Conservation (phyloP, 208 protist species). For the Leishmania turanica region DNA sequence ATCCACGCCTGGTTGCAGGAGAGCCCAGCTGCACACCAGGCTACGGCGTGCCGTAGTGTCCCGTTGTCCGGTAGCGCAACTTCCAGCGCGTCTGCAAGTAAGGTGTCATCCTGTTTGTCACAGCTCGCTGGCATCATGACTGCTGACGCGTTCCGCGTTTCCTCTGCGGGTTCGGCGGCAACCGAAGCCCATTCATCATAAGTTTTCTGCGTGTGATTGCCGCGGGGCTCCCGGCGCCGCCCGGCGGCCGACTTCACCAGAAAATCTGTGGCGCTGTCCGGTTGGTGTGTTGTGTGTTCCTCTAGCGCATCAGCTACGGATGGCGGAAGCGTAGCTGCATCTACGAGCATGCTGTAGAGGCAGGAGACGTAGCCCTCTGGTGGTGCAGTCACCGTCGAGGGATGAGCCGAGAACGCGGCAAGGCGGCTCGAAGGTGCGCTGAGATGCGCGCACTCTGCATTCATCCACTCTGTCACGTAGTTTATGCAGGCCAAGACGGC, state of each 20-base stretch:
- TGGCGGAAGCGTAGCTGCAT: conserved; percentile 14
- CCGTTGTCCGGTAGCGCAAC: conserved; percentile 29
- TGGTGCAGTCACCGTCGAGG: neutral
- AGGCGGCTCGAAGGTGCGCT: neutral
- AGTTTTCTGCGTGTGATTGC: neutral
- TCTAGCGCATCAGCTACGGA: conserved; percentile 10
- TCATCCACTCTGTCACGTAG: conserved; percentile 15
- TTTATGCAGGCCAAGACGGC: conserved; percentile 21
- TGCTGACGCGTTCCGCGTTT: neutral
- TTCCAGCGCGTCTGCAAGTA: conserved; percentile 21
- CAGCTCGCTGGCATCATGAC: neutral
- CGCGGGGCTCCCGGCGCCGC: conserved; percentile 1
- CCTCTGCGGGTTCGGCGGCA: neutral
- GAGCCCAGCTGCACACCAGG: conserved; percentile 26
- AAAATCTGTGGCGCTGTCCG: conserved; percentile 19
- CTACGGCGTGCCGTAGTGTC: conserved; percentile 29
- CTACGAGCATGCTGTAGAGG: conserved; percentile 19
- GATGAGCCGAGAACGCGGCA: neutral
- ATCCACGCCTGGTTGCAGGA: conserved; percentile 22
- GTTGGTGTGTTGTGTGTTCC: conserved; percentile 20
- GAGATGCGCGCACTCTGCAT: neutral
- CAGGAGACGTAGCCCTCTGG: conserved; percentile 6
- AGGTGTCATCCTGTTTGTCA: neutral
- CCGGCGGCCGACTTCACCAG: conserved; percentile 13
- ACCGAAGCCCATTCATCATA: neutral